Percentiles rank a stretch among this genome's conserved stretches.
phyloP scores from a whole-genome alignment of 768 basidiomycete species.

The Hygrophoropsis aurantiaca region DNA sequence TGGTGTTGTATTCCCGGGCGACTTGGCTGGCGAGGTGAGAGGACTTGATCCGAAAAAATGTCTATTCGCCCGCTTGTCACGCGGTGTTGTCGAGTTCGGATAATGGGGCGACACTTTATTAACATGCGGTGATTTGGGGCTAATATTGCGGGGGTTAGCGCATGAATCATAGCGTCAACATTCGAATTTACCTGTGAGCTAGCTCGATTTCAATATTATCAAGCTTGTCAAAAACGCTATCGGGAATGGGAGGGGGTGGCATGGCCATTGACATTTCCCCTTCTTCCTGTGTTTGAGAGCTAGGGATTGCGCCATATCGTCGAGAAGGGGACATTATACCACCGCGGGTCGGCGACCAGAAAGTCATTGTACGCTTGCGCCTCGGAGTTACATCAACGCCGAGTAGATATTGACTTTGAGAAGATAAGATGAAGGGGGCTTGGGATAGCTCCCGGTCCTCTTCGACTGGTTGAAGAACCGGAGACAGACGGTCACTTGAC shows the following conservation, averaged over 20 bases:
- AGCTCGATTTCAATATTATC: too few species aligned
- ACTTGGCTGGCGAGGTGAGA: constrained; percentile 1
- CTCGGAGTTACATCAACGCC: constrained; percentile 29
- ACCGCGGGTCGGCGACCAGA: not conserved
- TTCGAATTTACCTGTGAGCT: too few species aligned
- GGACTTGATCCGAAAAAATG: constrained; percentile 4
- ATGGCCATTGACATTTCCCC: constrained; percentile 19
- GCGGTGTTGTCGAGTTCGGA: not conserved
- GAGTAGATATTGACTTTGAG: constrained; percentile 34
- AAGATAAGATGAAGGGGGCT: constrained; percentile 19
- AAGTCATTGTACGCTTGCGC: constrained; percentile 33
- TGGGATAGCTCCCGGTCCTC: not conserved
- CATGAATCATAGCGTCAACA: too few species aligned
- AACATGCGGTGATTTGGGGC: too few species aligned
- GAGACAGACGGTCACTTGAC: not conserved
- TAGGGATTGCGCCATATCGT: constrained; percentile 15
- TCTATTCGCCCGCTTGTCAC: not conserved
- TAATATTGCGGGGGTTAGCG: too few species aligned
- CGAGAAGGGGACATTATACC: constrained; percentile 4
- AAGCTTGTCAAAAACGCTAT: not conserved
- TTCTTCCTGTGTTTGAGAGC: constrained; percentile 35
- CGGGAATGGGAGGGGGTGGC: constrained; percentile 2
- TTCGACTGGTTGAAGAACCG: not conserved
- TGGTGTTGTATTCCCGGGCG: not conserved
- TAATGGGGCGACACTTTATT: too few species aligned